Evolutionary conservation across 2,329 filamentous ascomycete species (phyloP), one percentile per base, ranked within the genome.

Genomic region (Ceratocystis destructans): DNA sequence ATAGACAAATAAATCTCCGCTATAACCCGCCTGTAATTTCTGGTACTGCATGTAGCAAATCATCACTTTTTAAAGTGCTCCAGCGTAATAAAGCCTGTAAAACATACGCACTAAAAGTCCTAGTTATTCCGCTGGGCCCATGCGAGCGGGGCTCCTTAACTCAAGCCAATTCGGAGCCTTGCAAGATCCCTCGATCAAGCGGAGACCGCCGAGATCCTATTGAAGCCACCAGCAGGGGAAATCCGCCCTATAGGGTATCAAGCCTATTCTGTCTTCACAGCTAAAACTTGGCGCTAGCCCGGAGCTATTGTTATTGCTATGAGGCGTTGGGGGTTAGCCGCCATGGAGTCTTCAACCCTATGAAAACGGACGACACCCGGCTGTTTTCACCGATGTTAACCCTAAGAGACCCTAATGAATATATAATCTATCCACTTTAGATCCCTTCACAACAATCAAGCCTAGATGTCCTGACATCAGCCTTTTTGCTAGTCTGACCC

Each of bases 131-230:
- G 28, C 28, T 37, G 17, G 28, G 28, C 15, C 53, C 28, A 59
- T 33, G 17, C 33, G 15, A 59, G 53, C 53, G 53, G 53, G 53
- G 53, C 28, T 2, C 5, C 28, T n/a, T 31, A 12, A 33, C 33
- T 12, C 53, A 59, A n/a, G 15, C 53, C 33, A 59, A 37, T 37
- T 59, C 53, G 53, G 53, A 59, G 53, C 53, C 28, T 59, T 17
- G 48, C 7, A 53, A 28, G 48, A 53, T 53, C 20, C 48, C 25
- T 25, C 8, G 15, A 15, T 33, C 33, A 4, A 59, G 53, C 53
- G 53, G 53, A 59, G 28, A 59, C 53, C 53, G 53, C 53, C 53
- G 53, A 59, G 53, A 37, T 59, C 53, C 53, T 59, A 33, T 17
- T 33, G 7, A 33, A 59, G 15, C 28, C 15, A 59, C 53, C 22